Conservation (phyloP, 1,139 yeast genomes). For the Taphrina sp. region DNA sequence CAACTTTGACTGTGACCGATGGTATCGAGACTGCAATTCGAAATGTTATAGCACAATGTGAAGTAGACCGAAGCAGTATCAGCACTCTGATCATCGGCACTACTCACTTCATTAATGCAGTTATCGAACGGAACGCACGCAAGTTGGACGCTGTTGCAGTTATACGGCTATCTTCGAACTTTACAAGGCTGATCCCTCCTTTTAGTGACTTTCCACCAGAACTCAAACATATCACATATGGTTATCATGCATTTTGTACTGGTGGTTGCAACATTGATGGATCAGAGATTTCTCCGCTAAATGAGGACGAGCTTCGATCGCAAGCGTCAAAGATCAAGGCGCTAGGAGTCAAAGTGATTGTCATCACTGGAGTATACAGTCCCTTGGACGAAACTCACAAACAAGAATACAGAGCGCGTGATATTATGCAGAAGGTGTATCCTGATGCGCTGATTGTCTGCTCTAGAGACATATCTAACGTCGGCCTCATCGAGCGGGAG, state of each 20-base stretch:
- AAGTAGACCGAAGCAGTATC: conserved; percentile 42
- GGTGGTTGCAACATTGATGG: conserved; percentile 52
- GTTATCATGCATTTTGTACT: conserved; percentile 44
- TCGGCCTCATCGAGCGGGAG: conserved; percentile 50
- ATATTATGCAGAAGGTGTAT: conserved; percentile 42
- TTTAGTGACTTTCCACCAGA: conserved; percentile 50
- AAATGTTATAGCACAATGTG: conserved; percentile 40
- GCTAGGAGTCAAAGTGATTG: conserved; percentile 45
- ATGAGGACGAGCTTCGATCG: conserved; percentile 43
- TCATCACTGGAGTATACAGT: conserved; percentile 48
- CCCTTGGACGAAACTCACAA: conserved; percentile 41
- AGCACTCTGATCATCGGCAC: conserved; percentile 50
- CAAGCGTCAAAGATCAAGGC: conserved; percentile 44
- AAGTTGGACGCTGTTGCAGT: conserved; percentile 49
- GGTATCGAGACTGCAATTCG: conserved; percentile 49
- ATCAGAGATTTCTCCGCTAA: conserved; percentile 43
- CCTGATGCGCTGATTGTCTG: conserved; percentile 46
- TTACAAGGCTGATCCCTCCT: conserved; percentile 46
- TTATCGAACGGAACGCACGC: conserved; percentile 48
- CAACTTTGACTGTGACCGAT: conserved; percentile 50
- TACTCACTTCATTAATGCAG: conserved; percentile 52
- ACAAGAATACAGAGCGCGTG: conserved; percentile 46
- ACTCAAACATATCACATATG: conserved; percentile 43
- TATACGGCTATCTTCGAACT: conserved; percentile 48
- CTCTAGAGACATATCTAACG: conserved; percentile 47